Evolutionary conservation across 2,329 filamentous ascomycete genomes (phyloP).

Genomic region (Rhexocercosporidium sp.): DNA sequence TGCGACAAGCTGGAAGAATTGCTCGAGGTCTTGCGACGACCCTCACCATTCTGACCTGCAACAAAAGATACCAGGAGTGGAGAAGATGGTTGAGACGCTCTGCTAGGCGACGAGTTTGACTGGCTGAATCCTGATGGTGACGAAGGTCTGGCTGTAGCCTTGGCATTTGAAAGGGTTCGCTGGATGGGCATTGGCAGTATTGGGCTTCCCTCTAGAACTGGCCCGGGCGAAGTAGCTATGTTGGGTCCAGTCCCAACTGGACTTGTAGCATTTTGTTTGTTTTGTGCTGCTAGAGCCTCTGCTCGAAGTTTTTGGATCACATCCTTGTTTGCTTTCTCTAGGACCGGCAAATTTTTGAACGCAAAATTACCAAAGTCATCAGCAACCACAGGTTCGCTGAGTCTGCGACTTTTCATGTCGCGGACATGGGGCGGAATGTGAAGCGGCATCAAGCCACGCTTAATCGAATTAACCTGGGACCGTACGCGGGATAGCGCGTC

Average conservation of each 20-base stretch:
- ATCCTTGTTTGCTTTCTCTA: slow-evolving; percentile 98
- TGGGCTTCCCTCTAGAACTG: slow-evolving; percentile 83
- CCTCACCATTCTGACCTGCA: slow-evolving; percentile 78
- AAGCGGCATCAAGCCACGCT: slow-evolving; percentile 90
- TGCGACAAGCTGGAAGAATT: slow-evolving; percentile 85
- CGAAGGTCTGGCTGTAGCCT: slow-evolving; percentile 76
- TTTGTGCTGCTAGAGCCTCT: slow-evolving; percentile 78
- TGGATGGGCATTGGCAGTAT: slow-evolving; percentile 80
- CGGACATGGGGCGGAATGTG: slow-evolving; percentile 97
- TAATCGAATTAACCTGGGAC: slow-evolving; percentile 84
- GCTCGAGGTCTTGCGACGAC: slow-evolving; percentile 87
- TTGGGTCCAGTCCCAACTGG: slow-evolving; percentile 28
- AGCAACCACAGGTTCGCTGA: slow-evolving; percentile 86
- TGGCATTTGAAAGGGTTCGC: slow-evolving; percentile 81
- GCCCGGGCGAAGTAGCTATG: slow-evolving; percentile 60
- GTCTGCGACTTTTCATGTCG: slow-evolving; percentile 82
- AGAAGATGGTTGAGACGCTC: slow-evolving; percentile 82
- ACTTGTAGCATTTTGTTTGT: slow-evolving; percentile 47
- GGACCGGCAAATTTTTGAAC: slow-evolving; percentile 95
- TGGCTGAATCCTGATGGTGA: slow-evolving; percentile 85
- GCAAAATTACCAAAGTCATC: slow-evolving; percentile 97
- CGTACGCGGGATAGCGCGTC: slow-evolving; percentile 91
- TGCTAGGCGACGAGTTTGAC: slow-evolving; percentile 83
- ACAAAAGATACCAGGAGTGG: slow-evolving; percentile 97
- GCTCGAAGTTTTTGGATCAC: slow-evolving; percentile 95